Evolutionary conservation across 768 basidiomycete genomes (phyloP).

Genomic region (Lactifluus pinguis): DNA sequence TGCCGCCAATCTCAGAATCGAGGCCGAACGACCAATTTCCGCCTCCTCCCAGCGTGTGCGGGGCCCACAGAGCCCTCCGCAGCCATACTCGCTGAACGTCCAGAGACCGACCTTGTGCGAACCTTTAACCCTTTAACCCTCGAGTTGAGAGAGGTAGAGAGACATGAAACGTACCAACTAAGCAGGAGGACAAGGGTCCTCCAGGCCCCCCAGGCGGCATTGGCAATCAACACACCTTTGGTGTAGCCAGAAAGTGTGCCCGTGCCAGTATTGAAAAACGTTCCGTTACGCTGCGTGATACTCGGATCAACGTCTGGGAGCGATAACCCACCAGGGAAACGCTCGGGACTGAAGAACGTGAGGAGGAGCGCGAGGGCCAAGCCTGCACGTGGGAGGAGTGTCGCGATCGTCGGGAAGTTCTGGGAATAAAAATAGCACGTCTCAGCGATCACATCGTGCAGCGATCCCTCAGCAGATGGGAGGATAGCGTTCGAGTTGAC

Average conservation of each 20-base stretch:
- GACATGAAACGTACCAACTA: constrained; percentile 45
- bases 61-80: constrained; percentile 79
- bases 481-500: constrained; percentile 34
- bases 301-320: constrained; percentile 37
- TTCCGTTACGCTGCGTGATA: constrained; percentile 48
- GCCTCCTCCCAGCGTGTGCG: constrained; percentile 81
- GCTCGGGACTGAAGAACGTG: constrained; percentile 40
- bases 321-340: constrained; percentile 36
- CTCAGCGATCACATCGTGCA: constrained; percentile 64
- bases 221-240: constrained; percentile 68
- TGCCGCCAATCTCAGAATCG: constrained; percentile 26
- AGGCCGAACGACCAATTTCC: constrained; percentile 50
- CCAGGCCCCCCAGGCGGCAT: constrained; percentile 78
- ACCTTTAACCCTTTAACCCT: background rate
- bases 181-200: constrained; percentile 54
- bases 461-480: constrained; percentile 17
- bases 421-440: constrained; percentile 78
- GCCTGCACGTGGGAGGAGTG: constrained; percentile 79
- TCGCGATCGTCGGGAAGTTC: constrained; percentile 70
- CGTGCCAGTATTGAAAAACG: constrained; percentile 58
- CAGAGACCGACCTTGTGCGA: constrained; percentile 61
- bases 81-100: constrained; percentile 66
- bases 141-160: background rate
- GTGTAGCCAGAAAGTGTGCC: constrained; percentile 70
- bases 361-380: constrained; percentile 66